These are phyloP conservation scores for Phaseolus coccineus DNA, from an alignment of 331 rosid genomes.

Conservation along the genomic window DNA sequence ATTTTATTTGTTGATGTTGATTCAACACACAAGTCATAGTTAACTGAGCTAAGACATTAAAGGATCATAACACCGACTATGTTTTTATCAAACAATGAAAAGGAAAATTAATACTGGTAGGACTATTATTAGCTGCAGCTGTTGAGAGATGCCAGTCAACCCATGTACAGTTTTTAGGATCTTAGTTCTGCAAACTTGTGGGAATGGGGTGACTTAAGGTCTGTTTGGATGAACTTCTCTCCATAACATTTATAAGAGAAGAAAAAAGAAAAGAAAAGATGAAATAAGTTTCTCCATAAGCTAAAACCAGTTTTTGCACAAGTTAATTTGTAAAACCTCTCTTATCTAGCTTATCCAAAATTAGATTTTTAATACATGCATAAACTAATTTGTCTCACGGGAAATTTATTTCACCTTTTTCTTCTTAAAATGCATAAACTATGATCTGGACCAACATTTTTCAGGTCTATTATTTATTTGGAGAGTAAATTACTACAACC, in stretches of 20 bases:
- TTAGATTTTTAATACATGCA: too few relatives aligned
- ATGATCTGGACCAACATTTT: slow-evolving; percentile 5
- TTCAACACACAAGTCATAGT: slow-evolving; percentile 3
- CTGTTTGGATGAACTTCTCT: too few relatives aligned
- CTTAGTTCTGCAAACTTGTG: slow-evolving; percentile 8
- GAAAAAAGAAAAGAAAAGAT: too few relatives aligned
- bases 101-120: slow-evolving; percentile 23
- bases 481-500: background rate
- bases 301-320: too few relatives aligned
- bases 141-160: slow-evolving; percentile 15
- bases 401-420: too few relatives aligned
- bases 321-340: too few relatives aligned
- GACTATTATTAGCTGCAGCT: slow-evolving; percentile 5
- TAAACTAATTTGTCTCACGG: too few relatives aligned
- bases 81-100: slow-evolving; percentile 21
- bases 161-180: background rate
- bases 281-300: too few relatives aligned
- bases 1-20: slow-evolving; percentile 27
- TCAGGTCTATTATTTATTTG: slow-evolving; percentile 24
- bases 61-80: background rate
- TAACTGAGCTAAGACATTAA: slow-evolving; percentile 22
- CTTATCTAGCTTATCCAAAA: too few relatives aligned
- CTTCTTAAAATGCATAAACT: background rate
- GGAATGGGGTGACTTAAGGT: background rate
- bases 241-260: too few relatives aligned